These are phyloP conservation scores for Sicyos baderoa DNA, from an alignment of 306 rosid genomes.

Conservation along the genomic window DNA sequence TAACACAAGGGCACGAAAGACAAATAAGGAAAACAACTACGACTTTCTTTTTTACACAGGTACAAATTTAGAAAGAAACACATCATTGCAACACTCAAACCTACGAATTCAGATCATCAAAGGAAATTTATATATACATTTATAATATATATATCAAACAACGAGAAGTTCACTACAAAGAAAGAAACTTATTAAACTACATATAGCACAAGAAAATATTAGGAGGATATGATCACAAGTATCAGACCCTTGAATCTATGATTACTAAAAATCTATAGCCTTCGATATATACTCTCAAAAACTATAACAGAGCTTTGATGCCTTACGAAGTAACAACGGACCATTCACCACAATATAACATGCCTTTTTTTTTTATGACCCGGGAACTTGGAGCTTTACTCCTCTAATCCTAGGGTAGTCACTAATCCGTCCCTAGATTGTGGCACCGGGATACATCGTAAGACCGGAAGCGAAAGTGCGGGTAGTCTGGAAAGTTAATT, in stretches of 20 bases:
- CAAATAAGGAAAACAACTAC: neutral
- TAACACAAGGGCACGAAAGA: neutral
- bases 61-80: neutral
- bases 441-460: too few relatives aligned
- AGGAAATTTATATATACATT: neutral
- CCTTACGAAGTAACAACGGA: neutral
- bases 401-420: too few relatives aligned
- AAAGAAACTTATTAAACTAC: neutral
- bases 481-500: too few relatives aligned
- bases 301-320: neutral
- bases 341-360: neutral
- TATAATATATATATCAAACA: neutral
- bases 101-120: neutral
- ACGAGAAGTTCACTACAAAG: neutral
- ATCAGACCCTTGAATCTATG: neutral
- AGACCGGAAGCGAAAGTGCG: too few relatives aligned
- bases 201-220: neutral
- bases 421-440: too few relatives aligned
- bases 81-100: neutral
- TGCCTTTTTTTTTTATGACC: too few relatives aligned
- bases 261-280: neutral
- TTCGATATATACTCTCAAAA: neutral
- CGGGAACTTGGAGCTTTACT: too few relatives aligned
- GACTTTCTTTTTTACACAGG: neutral
- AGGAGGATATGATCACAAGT: neutral